Evolutionary conservation across 805 yeast species (phyloP).

Genomic region (Cyberlindnera subsufficiens): DNA sequence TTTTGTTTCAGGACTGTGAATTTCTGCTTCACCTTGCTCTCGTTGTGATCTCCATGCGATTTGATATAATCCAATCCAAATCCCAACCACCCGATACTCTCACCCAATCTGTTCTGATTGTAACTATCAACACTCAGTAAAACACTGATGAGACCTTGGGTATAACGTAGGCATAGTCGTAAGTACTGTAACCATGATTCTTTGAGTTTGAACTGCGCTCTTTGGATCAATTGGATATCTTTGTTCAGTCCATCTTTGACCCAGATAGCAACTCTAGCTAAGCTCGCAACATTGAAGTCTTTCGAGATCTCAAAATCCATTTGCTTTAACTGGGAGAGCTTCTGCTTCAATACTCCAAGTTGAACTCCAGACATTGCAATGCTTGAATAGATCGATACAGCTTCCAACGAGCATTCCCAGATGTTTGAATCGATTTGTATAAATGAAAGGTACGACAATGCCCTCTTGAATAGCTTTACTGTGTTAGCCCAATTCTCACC

Average conservation of each 20-base stretch:
- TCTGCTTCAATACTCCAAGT: neutral
- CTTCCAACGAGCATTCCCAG: too few relatives aligned
- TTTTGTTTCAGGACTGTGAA: conserved; percentile 5
- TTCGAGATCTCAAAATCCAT: neutral
- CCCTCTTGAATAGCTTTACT: conserved; percentile 16
- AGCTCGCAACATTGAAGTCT: conserved; percentile 28
- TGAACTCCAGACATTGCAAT: neutral
- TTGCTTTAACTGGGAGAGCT: neutral
- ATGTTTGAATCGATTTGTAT: too few relatives aligned
- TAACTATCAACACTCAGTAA: conserved; percentile 40
- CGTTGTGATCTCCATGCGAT: conserved; percentile 1
- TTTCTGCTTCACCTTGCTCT: conserved; percentile 13
- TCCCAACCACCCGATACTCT: conserved; percentile 32
- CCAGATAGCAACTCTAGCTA: conserved; percentile 40
- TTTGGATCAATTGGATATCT: conserved; percentile 6
- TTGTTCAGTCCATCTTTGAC: conserved; percentile 30
- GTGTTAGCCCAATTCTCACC: conserved; percentile 10
- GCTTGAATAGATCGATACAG: neutral
- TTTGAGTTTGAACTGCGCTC: neutral
- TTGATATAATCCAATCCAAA: neutral
- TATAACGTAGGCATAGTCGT: conserved; percentile 27
- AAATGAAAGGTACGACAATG: conserved; percentile 4
- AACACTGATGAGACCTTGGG: conserved; percentile 38
- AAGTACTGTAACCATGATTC: conserved; percentile 9
- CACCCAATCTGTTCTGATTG: conserved; percentile 38